phyloP scores from a whole-genome alignment of 352 stramenopile genomes.

The Phytophthora nicotianae region DNA sequence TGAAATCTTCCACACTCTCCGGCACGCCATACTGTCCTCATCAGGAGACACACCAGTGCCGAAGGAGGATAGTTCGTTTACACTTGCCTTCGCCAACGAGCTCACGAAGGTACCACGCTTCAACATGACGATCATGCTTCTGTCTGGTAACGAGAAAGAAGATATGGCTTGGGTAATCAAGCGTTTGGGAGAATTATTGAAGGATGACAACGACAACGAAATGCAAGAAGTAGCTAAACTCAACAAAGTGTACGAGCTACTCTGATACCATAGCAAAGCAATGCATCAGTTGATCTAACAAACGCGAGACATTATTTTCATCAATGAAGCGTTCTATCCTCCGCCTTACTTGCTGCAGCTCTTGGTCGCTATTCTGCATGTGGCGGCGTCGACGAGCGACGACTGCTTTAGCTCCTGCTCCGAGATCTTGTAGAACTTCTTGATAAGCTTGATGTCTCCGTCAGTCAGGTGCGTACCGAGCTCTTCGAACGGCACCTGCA shows the following conservation, averaged over 20 bases:
- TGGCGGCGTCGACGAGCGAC: slow-evolving; percentile 69
- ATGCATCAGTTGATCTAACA: slow-evolving; percentile 5
- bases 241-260: slow-evolving; percentile 56
- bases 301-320: slow-evolving; percentile 15
- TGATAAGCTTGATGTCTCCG: slow-evolving; percentile 60
- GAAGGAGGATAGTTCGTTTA: slow-evolving; percentile 26
- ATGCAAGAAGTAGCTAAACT: slow-evolving; percentile 32
- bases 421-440: slow-evolving; percentile 88
- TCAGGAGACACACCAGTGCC: neutral
- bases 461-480: slow-evolving; percentile 55
- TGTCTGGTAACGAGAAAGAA: slow-evolving; percentile 66
- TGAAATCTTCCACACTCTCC: slow-evolving; percentile 65
- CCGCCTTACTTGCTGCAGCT: slow-evolving; percentile 82
- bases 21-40: slow-evolving; percentile 23
- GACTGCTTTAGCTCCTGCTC: slow-evolving; percentile 72
- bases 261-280: slow-evolving; percentile 12
- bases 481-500: slow-evolving; percentile 44
- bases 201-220: slow-evolving; percentile 14
- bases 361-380: slow-evolving; percentile 88
- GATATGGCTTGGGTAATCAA: slow-evolving; percentile 58
- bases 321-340: slow-evolving; percentile 1
- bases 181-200: slow-evolving; percentile 21
- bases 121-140: slow-evolving; percentile 80
- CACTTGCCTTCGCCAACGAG: slow-evolving; percentile 41
- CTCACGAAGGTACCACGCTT: slow-evolving; percentile 70